Evolutionary conservation across 164 flowering plant species (phyloP).

Genomic region (Buxus sempervirens): DNA sequence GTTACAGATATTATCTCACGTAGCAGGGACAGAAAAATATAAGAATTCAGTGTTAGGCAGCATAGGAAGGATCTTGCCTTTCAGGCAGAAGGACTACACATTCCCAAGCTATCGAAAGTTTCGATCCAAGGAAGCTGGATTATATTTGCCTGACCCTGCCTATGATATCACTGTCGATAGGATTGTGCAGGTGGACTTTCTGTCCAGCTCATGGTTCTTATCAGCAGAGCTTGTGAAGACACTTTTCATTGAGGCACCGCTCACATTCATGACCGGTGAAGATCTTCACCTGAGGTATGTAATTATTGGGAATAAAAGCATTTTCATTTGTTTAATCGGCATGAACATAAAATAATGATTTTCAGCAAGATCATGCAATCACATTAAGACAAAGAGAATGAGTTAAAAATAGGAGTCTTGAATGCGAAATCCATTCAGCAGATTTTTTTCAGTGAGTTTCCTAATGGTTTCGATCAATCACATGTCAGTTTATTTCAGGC

Average conservation of each 20-base stretch:
- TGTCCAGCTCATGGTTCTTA: constrained; percentile 97
- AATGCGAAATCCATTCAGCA: neutral
- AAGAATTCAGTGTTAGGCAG: constrained; percentile 90
- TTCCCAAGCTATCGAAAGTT: constrained; percentile 96
- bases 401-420: too few relatives aligned
- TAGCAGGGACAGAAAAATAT: constrained; percentile 91
- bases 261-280: constrained; percentile 94
- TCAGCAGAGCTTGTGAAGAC: constrained; percentile 89
- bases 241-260: constrained; percentile 81
- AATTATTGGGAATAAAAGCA: neutral
- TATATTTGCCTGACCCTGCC: constrained; percentile 98
- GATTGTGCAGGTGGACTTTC: constrained; percentile 93
- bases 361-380: neutral
- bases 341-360: neutral
- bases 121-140: constrained; percentile 91
- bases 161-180: constrained; percentile 77
- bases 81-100: constrained; percentile 82
- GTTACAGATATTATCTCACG: constrained; percentile 89
- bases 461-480: too few relatives aligned
- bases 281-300: constrained; percentile 93
- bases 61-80: constrained; percentile 93
- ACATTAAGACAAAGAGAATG: too few relatives aligned
- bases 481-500: too few relatives aligned
- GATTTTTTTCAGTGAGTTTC: neutral
- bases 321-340: neutral